These are phyloP conservation scores for Pichia sp. DNA, from an alignment of 1,139 yeast species.

Conservation along the genomic window DNA sequence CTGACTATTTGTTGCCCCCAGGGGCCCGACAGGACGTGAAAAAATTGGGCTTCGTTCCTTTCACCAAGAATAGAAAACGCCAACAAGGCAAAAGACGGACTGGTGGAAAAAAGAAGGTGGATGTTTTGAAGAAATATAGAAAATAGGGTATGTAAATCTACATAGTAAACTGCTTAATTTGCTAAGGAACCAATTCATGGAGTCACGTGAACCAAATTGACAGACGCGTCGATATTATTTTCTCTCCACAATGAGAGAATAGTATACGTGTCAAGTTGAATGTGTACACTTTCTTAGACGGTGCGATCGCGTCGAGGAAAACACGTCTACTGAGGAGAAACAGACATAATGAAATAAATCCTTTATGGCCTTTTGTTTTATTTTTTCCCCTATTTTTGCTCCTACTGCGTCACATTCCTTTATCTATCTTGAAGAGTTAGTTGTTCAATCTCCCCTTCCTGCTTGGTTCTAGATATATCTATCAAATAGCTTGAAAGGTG, in stretches of 20 bases:
- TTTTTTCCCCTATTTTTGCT: neutral
- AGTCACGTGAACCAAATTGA: neutral
- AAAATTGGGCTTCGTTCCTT: slow-evolving; percentile 73
- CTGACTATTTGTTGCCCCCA: slow-evolving; percentile 85
- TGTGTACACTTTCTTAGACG: neutral
- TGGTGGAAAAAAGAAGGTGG: slow-evolving; percentile 42
- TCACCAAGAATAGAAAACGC: slow-evolving; percentile 51
- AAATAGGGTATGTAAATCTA: slow-evolving; percentile 32
- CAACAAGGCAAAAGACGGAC: slow-evolving; percentile 32
- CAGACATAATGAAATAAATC: neutral
- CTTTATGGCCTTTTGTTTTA: neutral
- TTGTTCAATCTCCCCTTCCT: neutral
- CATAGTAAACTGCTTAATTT: neutral
- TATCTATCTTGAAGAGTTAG: neutral
- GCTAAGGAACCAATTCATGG: neutral
- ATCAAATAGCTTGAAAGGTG: neutral
- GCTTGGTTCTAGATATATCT: neutral
- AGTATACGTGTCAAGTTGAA: neutral
- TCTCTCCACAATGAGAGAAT: neutral
- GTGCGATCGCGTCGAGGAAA: neutral
- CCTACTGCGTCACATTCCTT: neutral
- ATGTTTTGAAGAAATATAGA: slow-evolving; percentile 67
- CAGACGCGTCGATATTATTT: neutral
- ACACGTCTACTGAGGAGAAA: neutral
- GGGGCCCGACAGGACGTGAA: slow-evolving; percentile 60